Conservation (phyloP, 495 filamentous ascomycete species). For the Daldinia vernicosa region DNA sequence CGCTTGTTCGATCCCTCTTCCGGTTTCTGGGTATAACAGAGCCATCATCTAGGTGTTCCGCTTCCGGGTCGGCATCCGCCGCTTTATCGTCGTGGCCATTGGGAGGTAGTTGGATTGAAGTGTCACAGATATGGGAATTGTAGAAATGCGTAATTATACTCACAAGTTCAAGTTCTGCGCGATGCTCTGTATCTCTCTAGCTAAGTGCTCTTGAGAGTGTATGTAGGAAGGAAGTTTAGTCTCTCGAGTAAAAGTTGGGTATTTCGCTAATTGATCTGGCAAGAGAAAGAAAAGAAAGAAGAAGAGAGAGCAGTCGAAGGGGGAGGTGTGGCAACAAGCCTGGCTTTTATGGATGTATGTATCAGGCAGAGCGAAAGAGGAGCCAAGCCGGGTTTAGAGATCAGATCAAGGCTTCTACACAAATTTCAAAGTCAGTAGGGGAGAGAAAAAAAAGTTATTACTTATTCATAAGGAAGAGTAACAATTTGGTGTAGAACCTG, state of each 20-base stretch:
- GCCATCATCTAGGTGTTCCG: slow-evolving; percentile 22
- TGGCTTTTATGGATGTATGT: slow-evolving; percentile 46
- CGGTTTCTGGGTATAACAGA: slow-evolving; percentile 23
- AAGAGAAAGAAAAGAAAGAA: slow-evolving; percentile 44
- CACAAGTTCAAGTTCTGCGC: slow-evolving; percentile 24
- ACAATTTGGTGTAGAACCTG: slow-evolving; percentile 33
- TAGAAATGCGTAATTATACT: slow-evolving; percentile 31
- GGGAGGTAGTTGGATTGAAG: slow-evolving; percentile 11
- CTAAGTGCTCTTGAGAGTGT: slow-evolving; percentile 20
- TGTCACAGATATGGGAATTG: slow-evolving; percentile 8
- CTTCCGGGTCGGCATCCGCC: slow-evolving; percentile 24
- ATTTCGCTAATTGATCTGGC: slow-evolving; percentile 45
- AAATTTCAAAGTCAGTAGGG: slow-evolving; percentile 33
- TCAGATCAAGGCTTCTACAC: slow-evolving; percentile 30
- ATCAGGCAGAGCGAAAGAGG: slow-evolving; percentile 25
- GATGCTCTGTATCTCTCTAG: slow-evolving; percentile 17
- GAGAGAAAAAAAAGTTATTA: slow-evolving; percentile 24
- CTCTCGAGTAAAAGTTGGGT: slow-evolving; percentile 40
- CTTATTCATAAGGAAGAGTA: slow-evolving; percentile 38
- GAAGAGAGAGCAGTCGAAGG: slow-evolving; percentile 23
- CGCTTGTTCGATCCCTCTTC: slow-evolving; percentile 23
- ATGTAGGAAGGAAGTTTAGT: slow-evolving; percentile 24
- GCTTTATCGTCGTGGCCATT: slow-evolving; percentile 8
- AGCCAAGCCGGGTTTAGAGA: slow-evolving; percentile 38
- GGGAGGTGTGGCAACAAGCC: slow-evolving; percentile 41